Evolutionary conservation across 441 rosid genomes (phyloP).

Genomic region (Bruguiera hainesii): DNA sequence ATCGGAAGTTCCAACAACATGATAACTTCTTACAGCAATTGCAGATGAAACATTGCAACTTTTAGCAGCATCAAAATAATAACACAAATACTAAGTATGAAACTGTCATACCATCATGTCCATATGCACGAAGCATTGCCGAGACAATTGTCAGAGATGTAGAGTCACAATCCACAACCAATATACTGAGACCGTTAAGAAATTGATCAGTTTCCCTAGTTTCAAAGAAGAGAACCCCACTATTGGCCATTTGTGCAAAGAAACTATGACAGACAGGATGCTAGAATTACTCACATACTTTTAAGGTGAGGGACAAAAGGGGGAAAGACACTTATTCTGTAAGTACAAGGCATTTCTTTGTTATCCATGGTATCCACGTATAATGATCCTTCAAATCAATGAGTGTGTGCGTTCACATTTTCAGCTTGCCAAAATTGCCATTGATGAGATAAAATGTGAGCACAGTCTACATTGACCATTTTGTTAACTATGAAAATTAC

Average conservation of each 20-base stretch:
- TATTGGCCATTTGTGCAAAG: constrained; percentile 19
- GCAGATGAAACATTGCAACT: background rate
- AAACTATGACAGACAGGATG: background rate
- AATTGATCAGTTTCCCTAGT: constrained; percentile 1
- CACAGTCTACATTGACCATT: constrained; percentile 6
- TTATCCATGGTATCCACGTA: background rate
- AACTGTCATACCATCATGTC: constrained; percentile 34
- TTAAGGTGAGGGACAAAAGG: too few species aligned
- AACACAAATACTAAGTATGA: background rate
- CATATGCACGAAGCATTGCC: constrained; percentile 31
- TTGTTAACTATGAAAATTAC: constrained; percentile 6
- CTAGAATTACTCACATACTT: background rate
- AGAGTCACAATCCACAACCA: constrained; percentile 41
- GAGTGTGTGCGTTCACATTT: background rate
- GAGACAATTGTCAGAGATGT: constrained; percentile 33
- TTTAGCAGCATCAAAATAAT: background rate
- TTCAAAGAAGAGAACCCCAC: constrained; percentile 18
- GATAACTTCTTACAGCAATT: background rate
- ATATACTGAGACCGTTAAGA: constrained; percentile 16
- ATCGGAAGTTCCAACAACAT: background rate
- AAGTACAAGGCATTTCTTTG: background rate
- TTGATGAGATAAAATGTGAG: background rate
- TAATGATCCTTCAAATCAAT: background rate
- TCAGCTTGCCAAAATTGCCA: background rate
- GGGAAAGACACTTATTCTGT: background rate